Conservation (phyloP, 495 filamentous ascomycete genomes). For the Neurospora sp. region DNA sequence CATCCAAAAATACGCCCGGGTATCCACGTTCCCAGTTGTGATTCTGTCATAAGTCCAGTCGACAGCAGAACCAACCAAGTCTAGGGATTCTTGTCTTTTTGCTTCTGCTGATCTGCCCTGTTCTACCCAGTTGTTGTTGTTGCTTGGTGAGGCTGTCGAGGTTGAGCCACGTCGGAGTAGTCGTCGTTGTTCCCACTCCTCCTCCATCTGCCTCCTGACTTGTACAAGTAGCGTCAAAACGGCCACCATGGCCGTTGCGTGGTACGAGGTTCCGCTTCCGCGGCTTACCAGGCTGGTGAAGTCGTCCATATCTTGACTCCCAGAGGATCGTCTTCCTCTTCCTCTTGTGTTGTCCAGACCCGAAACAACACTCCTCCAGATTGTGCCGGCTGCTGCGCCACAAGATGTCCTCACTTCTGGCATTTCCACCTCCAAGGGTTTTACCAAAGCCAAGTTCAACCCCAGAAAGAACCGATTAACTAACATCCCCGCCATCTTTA, state of each 20-base stretch:
- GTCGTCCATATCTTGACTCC: slow-evolving; percentile 20
- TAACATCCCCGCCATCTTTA: slow-evolving; percentile 27
- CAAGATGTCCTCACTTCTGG: background rate
- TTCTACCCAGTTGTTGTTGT: background rate
- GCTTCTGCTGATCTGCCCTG: background rate
- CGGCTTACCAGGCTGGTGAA: slow-evolving; percentile 32
- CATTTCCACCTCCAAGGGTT: background rate
- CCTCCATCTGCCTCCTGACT: slow-evolving; percentile 37
- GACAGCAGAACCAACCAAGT: background rate
- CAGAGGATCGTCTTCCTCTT: background rate
- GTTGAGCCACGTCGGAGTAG: background rate
- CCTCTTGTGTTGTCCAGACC: background rate
- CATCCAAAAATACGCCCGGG: background rate
- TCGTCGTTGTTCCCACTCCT: slow-evolving; percentile 28
- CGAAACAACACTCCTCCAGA: background rate
- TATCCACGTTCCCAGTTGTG: background rate
- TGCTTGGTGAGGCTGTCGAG: background rate
- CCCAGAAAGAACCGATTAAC: slow-evolving; percentile 48
- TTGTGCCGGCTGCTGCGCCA: background rate
- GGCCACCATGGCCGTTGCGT: slow-evolving; percentile 28
- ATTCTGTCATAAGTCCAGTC: background rate
- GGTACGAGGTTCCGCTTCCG: slow-evolving; percentile 39
- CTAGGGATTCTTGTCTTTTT: background rate
- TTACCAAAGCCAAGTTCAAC: slow-evolving; percentile 17
- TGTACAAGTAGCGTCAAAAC: slow-evolving; percentile 37